Percentiles rank a stretch among this genome's conserved stretches.
These are phyloP conservation scores for Przewalskia tangutica DNA, from an alignment of 257 asterid genomes.

Conservation along the genomic window DNA sequence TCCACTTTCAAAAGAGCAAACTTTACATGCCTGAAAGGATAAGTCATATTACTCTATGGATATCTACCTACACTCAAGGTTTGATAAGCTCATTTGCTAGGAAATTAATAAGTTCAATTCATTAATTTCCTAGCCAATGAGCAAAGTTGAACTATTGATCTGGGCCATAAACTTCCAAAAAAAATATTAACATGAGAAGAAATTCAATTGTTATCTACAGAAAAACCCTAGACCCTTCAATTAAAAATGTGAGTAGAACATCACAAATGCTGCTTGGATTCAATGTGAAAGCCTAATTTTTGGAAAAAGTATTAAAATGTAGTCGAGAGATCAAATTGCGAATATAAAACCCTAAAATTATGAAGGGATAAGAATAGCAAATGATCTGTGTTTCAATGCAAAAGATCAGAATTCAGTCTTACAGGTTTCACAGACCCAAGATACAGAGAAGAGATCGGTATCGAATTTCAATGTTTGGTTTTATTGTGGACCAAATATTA, in stretches of 20 bases:
- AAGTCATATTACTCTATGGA: background rate
- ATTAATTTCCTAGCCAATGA: background rate
- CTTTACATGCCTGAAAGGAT: constrained; percentile 12
- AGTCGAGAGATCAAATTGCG: background rate
- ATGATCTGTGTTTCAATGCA: background rate
- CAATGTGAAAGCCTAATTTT: background rate
- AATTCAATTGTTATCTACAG: background rate
- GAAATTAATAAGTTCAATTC: background rate
- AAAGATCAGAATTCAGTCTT: too few relatives aligned
- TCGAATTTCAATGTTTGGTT: background rate
- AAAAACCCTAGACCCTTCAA: background rate
- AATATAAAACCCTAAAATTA: background rate
- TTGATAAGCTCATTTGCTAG: background rate
- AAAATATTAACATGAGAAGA: background rate
- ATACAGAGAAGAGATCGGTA: background rate
- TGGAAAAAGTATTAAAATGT: background rate
- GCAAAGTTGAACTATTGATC: background rate
- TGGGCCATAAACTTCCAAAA: background rate
- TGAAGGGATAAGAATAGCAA: background rate
- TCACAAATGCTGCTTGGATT: background rate
- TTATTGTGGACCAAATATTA: background rate
- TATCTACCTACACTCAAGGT: background rate
- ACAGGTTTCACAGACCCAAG: background rate
- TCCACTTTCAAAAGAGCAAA: constrained; percentile 21
- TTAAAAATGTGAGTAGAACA: background rate